Percentiles rank a stretch among this genome's conserved stretches.
Evolutionary conservation across 1,284 basidiomycete species (phyloP).

Genomic region (Moesziomyces antarcticus): DNA sequence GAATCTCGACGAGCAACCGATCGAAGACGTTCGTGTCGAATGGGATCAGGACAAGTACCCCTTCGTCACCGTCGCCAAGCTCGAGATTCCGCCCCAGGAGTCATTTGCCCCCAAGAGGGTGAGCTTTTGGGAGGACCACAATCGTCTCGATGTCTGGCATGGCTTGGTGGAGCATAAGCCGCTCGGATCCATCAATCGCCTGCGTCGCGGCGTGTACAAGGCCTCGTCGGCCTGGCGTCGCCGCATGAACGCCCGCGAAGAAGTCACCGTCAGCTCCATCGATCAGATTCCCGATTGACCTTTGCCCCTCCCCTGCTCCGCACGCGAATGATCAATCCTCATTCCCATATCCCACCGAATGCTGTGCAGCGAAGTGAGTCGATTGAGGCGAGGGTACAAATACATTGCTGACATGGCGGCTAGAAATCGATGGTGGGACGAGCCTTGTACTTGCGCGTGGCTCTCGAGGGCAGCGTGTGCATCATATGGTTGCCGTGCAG

Average conservation of each 20-base stretch:
- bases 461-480: slow-evolving; percentile 45
- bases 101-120: slow-evolving; percentile 45
- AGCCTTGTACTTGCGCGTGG: slow-evolving; percentile 49
- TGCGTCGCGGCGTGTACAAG: slow-evolving; percentile 53
- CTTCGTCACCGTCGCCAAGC: slow-evolving; percentile 49
- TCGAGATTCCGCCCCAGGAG: slow-evolving; percentile 56
- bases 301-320: too few species aligned
- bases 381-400: slow-evolving; percentile 1
- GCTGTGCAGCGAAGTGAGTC: too few species aligned
- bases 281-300: slow-evolving; percentile 39
- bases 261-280: slow-evolving; percentile 32
- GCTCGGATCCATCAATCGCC: slow-evolving; percentile 55
- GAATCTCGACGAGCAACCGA: slow-evolving; percentile 55
- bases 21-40: slow-evolving; percentile 51
- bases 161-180: slow-evolving; percentile 53
- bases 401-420: background rate
- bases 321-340: too few species aligned
- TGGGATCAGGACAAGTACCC: slow-evolving; percentile 60
- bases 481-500: slow-evolving; percentile 53
- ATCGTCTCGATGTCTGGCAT: slow-evolving; percentile 57
- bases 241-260: slow-evolving; percentile 28
- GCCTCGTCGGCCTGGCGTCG: slow-evolving; percentile 28
- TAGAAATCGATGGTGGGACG: slow-evolving; percentile 48
- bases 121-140: slow-evolving; percentile 58
- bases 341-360: too few species aligned